Percentiles rank a stretch among this genome's conserved stretches.
phyloP scores from a whole-genome alignment of 164 flowering plant species.

The Warburgia ugandensis region DNA sequence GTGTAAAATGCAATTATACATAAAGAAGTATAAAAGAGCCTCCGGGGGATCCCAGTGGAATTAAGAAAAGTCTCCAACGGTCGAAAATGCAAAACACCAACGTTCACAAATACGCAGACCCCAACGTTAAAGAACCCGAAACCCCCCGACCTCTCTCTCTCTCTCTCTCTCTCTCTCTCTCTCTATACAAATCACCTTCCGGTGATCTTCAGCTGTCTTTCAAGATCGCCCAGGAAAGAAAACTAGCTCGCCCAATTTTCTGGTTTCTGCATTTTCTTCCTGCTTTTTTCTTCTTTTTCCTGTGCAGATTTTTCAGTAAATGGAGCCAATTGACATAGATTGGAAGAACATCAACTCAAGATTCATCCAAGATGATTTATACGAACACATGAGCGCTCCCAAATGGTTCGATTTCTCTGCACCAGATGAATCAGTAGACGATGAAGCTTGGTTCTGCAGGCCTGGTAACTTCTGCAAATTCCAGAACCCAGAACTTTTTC shows the following conservation, averaged over 20 bases:
- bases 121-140: neutral
- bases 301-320: constrained; percentile 12
- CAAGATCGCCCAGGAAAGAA: too few species aligned
- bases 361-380: constrained; percentile 51
- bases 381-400: constrained; percentile 84
- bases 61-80: too few species aligned
- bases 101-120: constrained; percentile 12
- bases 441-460: constrained; percentile 80
- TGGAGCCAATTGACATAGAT: constrained; percentile 90
- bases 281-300: constrained; percentile 5
- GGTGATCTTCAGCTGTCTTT: too few species aligned
- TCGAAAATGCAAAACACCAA: constrained; percentile 12
- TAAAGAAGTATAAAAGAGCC: too few species aligned
- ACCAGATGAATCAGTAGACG: constrained; percentile 37
- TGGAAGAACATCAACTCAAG: constrained; percentile 68
- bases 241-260: constrained; percentile 1
- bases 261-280: neutral
- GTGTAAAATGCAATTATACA: too few species aligned
- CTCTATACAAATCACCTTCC: too few species aligned
- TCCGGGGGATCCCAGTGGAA: too few species aligned
- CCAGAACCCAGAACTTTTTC: neutral
- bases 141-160: constrained; percentile 2
- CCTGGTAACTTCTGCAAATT: constrained; percentile 36
- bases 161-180: constrained; percentile 5
- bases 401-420: constrained; percentile 75